Evolutionary conservation across 495 filamentous ascomycete species (phyloP).

Genomic region (Cryomyces antarcticus): DNA sequence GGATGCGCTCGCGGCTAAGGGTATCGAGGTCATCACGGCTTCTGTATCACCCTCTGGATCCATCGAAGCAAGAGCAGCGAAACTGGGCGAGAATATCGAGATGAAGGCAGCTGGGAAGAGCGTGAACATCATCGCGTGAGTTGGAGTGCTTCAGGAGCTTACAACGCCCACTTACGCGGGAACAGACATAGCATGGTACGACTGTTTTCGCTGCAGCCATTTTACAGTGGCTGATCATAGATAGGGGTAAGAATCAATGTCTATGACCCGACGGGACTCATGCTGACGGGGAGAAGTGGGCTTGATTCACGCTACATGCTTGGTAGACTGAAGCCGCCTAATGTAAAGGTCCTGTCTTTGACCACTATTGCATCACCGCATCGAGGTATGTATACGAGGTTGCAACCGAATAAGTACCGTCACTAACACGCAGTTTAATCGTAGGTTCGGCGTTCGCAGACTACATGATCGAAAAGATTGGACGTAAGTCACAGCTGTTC

Average conservation of each 20-base stretch:
- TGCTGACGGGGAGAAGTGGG: conserved; percentile 32
- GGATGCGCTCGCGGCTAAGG: conserved; percentile 50
- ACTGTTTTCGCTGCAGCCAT: neutral
- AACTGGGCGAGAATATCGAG: conserved; percentile 42
- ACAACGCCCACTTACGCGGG: no score
- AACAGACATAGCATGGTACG: conserved; percentile 55
- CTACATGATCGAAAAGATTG: conserved; percentile 55
- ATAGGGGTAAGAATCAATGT: conserved; percentile 25
- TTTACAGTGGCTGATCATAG: neutral
- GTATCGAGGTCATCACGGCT: conserved; percentile 61
- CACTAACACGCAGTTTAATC: no score
- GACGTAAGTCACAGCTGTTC: conserved; percentile 17
- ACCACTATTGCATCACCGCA: conserved; percentile 84
- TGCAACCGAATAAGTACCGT: neutral
- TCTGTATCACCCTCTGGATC: conserved; percentile 59
- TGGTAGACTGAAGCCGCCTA: conserved; percentile 46
- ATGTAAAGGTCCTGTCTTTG: conserved; percentile 55
- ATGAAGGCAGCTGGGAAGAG: conserved; percentile 44
- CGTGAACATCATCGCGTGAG: conserved; percentile 79
- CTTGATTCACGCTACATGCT: conserved; percentile 90
- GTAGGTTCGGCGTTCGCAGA: conserved; percentile 64
- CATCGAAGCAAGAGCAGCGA: conserved; percentile 57
- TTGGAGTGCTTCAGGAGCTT: conserved; percentile 1
- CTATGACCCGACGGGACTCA: neutral
- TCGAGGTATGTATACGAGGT: conserved; percentile 28